Evolutionary conservation across 306 rosid genomes (phyloP).

Genomic region (Prunus armeniaca): DNA sequence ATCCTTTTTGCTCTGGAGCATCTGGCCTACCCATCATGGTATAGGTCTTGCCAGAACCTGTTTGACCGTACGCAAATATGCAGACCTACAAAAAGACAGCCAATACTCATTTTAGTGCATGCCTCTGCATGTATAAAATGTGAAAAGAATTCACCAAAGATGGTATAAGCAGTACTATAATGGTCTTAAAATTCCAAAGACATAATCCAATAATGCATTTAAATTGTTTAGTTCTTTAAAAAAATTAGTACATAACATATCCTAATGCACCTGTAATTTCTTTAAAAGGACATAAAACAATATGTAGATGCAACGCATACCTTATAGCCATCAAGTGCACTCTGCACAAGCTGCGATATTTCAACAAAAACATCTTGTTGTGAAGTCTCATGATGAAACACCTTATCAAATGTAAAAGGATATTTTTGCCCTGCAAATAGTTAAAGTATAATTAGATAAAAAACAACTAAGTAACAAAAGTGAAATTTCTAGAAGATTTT

Average conservation of each 20-base stretch:
- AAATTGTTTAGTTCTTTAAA: background rate
- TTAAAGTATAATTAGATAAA: background rate
- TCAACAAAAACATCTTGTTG: slow-evolving; percentile 84
- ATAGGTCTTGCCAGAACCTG: slow-evolving; percentile 89
- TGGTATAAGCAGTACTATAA: background rate
- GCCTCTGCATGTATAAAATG: background rate
- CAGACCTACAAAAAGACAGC: slow-evolving; percentile 65
- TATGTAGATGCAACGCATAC: slow-evolving; percentile 26
- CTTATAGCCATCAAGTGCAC: slow-evolving; percentile 99
- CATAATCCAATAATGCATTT: background rate
- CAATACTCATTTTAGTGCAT: slow-evolving; percentile 11
- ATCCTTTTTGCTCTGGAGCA: slow-evolving; percentile 69
- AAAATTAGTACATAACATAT: background rate
- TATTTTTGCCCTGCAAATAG: slow-evolving; percentile 66
- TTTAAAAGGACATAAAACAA: background rate
- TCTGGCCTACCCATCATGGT: slow-evolving; percentile 97
- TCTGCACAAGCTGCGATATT: slow-evolving; percentile 90
- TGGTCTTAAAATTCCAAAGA: background rate
- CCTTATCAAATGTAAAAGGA: slow-evolving; percentile 92
- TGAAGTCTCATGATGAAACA: slow-evolving; percentile 73
- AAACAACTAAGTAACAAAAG: background rate
- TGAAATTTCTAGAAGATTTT: background rate
- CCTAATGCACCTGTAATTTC: background rate
- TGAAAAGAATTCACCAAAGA: background rate
- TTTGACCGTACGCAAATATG: slow-evolving; percentile 97